Evolutionary conservation across 176 grass and related monocot species (phyloP), one percentile per base, ranked within the genome.

Genomic region (Puccinellia tenuiflora): DNA sequence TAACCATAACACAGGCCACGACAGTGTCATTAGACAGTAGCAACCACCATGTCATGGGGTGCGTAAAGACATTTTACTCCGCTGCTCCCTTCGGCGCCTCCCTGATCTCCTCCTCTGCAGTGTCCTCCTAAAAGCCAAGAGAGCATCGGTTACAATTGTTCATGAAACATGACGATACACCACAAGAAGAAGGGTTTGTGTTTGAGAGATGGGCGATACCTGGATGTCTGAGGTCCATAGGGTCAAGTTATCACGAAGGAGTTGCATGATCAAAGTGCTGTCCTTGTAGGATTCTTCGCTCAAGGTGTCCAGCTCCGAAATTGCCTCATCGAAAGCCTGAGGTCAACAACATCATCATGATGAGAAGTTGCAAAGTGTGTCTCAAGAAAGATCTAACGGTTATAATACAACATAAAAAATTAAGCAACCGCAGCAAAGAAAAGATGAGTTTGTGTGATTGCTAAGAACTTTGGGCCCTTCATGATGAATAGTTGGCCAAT

Each of bases 231-330:
- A 96, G 73, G 94, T 93, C 94, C 94, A 96, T 5, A 96, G 83
- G 76, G 91, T 96, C 88, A 96, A 81, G 88, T 96, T 96, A 64
- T 96, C 94, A 79, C 91, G 91, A 3, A 96, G 91, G 51, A 93
- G 88, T 13, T 96, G 94, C 91, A 96, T 93, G 65, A 96, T 96
- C 90, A 96, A 83, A 48, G 93, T 93, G 86, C 90, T 93, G 88
- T 96, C 93, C 81, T 96, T 96, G 91, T 93, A 93, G 46, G 94
- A 96, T 79, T 96, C 94, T 77, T 93, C 94, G 18, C 94, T 92
- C 84, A 96, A 85, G 53, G 90, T 96, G 75, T 96, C 91, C 73
- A 93, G 84, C 86, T 96, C 94, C 10, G 94, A 93, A 17, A 96
- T 93, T 38, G 93, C 94, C 91, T 96, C 93, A 60, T 97, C 94